phyloP scores from a whole-genome alignment of 345 rosid genomes.

The Theobroma cacao region DNA sequence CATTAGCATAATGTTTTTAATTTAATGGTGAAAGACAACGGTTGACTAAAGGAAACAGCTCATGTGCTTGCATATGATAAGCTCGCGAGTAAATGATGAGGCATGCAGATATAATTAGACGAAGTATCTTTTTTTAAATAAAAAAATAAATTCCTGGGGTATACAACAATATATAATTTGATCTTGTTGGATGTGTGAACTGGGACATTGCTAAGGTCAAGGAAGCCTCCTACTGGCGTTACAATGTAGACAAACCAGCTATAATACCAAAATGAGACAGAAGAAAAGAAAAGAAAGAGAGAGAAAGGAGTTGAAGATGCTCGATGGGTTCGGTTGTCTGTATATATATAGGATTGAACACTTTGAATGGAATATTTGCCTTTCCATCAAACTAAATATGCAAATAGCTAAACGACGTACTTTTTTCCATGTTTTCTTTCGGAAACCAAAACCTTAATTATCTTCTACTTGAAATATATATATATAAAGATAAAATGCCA shows the following conservation, averaged over 20 bases:
- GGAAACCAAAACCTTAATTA: background rate
- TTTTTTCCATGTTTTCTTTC: background rate
- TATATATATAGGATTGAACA: conserved; percentile 4
- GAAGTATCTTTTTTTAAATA: conserved; percentile 13
- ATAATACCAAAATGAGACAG: background rate
- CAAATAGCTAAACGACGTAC: background rate
- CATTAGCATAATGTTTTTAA: background rate
- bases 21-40: conserved; percentile 10
- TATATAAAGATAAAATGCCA: background rate
- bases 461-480: background rate
- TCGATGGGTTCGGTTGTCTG: conserved; percentile 25
- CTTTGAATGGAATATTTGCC: conserved; percentile 27
- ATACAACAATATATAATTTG: conserved; percentile 20
- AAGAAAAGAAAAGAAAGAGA: background rate
- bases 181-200: conserved; percentile 37
- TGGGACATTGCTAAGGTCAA: conserved; percentile 48
- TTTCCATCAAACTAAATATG: conserved; percentile 13
- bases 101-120: conserved; percentile 21
- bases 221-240: conserved; percentile 29
- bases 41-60: conserved; percentile 47
- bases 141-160: background rate
- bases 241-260: conserved; percentile 32
- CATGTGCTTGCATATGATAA: conserved; percentile 56
- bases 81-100: conserved; percentile 44
- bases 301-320: conserved; percentile 31